phyloP scores from a whole-genome alignment of 2,329 filamentous ascomycete species.

The Colletotrichum aenigma region DNA sequence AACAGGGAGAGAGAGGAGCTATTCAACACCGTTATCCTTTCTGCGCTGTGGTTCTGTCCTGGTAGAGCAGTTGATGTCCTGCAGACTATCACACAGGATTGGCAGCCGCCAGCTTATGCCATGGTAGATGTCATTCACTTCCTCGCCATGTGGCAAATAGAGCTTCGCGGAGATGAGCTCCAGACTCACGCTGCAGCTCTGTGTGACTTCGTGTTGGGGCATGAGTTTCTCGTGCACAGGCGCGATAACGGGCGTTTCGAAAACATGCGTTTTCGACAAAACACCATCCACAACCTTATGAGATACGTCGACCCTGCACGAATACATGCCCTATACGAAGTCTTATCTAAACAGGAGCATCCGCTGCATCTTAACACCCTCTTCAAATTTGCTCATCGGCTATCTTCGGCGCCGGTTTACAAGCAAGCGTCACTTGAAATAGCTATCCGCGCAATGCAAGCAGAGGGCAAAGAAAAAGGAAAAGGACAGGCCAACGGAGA shows the following conservation, averaged over 20 bases:
- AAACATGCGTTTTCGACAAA: conserved; percentile 40
- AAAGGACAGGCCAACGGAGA: conserved; percentile 36
- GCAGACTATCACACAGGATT: conserved; percentile 41
- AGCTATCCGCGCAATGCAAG: conserved; percentile 36
- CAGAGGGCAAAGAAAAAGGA: background rate
- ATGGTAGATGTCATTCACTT: conserved; percentile 39
- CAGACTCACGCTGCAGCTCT: conserved; percentile 16
- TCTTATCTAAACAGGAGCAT: conserved; percentile 31
- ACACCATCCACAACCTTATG: conserved; percentile 31
- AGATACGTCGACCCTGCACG: background rate
- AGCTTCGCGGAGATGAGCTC: background rate
- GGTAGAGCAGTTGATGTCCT: conserved; percentile 36
- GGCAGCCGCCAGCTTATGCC: conserved; percentile 39
- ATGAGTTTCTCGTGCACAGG: background rate
- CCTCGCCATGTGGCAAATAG: conserved; percentile 26
- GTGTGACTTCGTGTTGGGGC: conserved; percentile 24
- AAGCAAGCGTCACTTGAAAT: conserved; percentile 50
- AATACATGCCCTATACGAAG: conserved; percentile 34
- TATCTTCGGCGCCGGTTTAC: conserved; percentile 43
- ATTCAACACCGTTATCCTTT: conserved; percentile 41
- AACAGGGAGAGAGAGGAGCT: background rate
- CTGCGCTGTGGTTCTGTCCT: conserved; percentile 35
- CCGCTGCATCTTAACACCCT: conserved; percentile 46
- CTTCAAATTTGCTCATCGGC: conserved; percentile 49
- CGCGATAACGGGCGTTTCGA: conserved; percentile 21